phyloP scores from a whole-genome alignment of 2,329 filamentous ascomycete genomes.

The Ampelomyces quisqualis region DNA sequence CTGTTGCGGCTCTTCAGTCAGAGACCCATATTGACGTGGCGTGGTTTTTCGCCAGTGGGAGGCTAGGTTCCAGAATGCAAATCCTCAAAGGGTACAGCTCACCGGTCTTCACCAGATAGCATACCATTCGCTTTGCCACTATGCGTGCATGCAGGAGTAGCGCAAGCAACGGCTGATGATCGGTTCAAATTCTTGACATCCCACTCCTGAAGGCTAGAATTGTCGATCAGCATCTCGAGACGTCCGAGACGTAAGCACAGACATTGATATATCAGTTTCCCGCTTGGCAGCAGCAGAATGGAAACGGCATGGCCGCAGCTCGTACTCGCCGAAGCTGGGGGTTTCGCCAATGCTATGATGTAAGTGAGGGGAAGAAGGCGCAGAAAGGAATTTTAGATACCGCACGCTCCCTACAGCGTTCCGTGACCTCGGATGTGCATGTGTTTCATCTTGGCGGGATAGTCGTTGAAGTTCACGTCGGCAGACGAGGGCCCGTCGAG shows the following conservation, averaged over 20 bases:
- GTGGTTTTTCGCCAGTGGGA: constrained; percentile 78
- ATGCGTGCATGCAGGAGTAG: constrained; percentile 38
- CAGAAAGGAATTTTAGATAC: constrained; percentile 33
- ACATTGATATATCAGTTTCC: constrained; percentile 33
- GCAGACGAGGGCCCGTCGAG: constrained; percentile 18
- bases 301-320: constrained; percentile 13
- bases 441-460: constrained; percentile 30
- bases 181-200: constrained; percentile 31
- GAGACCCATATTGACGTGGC: constrained; percentile 74
- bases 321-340: constrained; percentile 32
- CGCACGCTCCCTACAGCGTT: constrained; percentile 33
- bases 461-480: constrained; percentile 25
- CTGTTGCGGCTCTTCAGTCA: constrained; percentile 47
- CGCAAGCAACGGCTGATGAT: constrained; percentile 39
- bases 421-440: constrained; percentile 22
- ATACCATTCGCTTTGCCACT: constrained; percentile 41
- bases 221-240: constrained; percentile 39
- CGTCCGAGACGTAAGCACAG: constrained; percentile 36
- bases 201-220: constrained; percentile 39
- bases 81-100: constrained; percentile 42
- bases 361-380: constrained; percentile 30
- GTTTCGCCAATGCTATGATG: constrained; percentile 38
- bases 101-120: constrained; percentile 38
- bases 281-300: constrained; percentile 2
- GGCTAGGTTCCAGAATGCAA: constrained; percentile 43